Base-by-base conservation (phyloP, 176 grass and related monocot species). In the Melocanna baccifera region DNA sequence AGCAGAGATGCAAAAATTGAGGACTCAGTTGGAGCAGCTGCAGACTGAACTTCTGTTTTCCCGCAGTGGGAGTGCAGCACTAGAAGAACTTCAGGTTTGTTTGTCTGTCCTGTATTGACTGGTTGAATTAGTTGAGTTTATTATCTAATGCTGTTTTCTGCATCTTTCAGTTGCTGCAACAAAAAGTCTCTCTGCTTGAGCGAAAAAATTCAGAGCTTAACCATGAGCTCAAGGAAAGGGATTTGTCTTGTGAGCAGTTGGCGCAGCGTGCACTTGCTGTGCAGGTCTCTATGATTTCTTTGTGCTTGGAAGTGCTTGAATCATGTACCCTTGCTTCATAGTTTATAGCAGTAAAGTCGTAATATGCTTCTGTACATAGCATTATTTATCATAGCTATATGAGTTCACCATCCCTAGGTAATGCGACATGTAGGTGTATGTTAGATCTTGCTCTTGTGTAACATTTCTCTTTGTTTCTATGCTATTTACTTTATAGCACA, bases 51-150 rank as follows among this genome's bases (percentile, higher is more conserved):
- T 99, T 47, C 71, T 95, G 57, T 99, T 99, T 76, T 91, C 87
- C 11, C 91, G 89, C 23, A 93, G 91, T 71, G 96, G 91, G 13
- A 86, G 83, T 81, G 83, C 96, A 71, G 85, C 96, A 39, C 74
- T 96, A 28, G 96, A 99, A 91, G 96, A 99, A 85, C 79, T 96
- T 87, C 93, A 99, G 91, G 96, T 98, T 78, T 10, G 65, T 48
- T 79, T 75, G 1, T 57, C 22, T 61, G 48, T 12, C 43, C 51
- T 90, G 18, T 13, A 56, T 64, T 80, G 32, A 41, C 23, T 62
- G 43, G 34, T 72, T 4, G 15, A 47, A 71, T 42, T 14, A 53
- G 19, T 73, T 62, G 40, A 75, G 29, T 76, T 79, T 43, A 39
- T 61, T 59, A 50, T 32, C 51, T 90, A 69, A 84, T 80, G 11